Evolutionary conservation across 768 basidiomycete genomes (phyloP), one percentile per base, ranked within the genome.

Genomic region (Stropharia rugosoannulata): DNA sequence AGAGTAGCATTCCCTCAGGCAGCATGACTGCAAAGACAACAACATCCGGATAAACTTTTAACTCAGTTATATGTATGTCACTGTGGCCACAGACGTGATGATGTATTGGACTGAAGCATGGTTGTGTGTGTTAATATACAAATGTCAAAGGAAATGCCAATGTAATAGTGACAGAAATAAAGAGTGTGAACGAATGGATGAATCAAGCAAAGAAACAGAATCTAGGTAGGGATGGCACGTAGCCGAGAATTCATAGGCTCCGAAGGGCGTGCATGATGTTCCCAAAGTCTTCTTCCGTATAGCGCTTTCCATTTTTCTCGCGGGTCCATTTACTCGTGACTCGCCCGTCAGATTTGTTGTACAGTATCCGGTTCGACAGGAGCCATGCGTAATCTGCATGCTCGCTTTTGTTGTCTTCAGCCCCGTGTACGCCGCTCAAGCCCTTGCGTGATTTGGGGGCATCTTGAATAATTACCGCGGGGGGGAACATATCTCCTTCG

Each of bases 221-320:
- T 29, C 22, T 51, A 39, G 16, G 27, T 35, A 51, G 4, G 37
- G 32, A 46, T 49, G 40, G 12, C 35, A 41, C 32, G 22, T 27
- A 49, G 32, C 16, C 46, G 16, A 32, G n/a, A 32, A 19, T 55
- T 55, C 56, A 73, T 16, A 79, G 63, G 8, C 66, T 58, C 35
- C 78, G 63, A 13, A 80, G 62, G 13, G 66, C 67, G 44, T 66
- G 59, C 7, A 79, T 58, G 32, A 80, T 58, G 16, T 65, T 60
- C 2, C 66, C 43, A 48, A 72, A 76, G 57, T 75, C 65, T 4
- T 68, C 46, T 55, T 75, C 74, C 43, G 69, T 71, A 64, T 67
- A 70, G 9, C 76, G 66, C 45, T 56, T 60, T 8, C 74, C 73
- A 16, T 68, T 70, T 58, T 70, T 71, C 61, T 80, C 78, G 27